phyloP scores from a whole-genome alignment of 2,329 filamentous ascomycete genomes.

The Diaporthe citriasiana region DNA sequence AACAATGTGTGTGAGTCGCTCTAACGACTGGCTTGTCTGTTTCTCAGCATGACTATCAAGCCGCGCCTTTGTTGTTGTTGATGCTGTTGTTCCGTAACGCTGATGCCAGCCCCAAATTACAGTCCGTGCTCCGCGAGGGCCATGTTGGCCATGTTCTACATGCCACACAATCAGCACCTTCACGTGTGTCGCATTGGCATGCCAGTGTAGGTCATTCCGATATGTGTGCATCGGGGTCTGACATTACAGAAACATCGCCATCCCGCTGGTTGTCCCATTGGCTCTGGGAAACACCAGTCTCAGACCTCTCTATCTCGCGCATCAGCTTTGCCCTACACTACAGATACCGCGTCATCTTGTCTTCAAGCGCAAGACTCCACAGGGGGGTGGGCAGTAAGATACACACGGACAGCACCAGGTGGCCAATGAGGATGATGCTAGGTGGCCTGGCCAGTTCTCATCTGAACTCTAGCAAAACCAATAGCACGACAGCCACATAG shows the following conservation, averaged over 20 bases:
- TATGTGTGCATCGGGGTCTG: slow-evolving; percentile 36
- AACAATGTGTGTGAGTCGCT: neutral
- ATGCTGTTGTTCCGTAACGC: slow-evolving; percentile 1
- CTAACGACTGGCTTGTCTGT: neutral
- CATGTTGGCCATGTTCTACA: slow-evolving; percentile 22
- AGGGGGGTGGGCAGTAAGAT: slow-evolving; percentile 29
- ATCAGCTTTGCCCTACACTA: slow-evolving; percentile 34
- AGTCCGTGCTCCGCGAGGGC: slow-evolving; percentile 12
- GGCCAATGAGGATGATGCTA: slow-evolving; percentile 18
- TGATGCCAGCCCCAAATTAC: slow-evolving; percentile 8
- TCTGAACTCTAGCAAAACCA: slow-evolving; percentile 34
- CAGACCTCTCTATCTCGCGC: slow-evolving; percentile 32
- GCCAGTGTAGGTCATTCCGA: slow-evolving; percentile 19
- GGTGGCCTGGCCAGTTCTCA: slow-evolving; percentile 28
- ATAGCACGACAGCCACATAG: slow-evolving; percentile 28
- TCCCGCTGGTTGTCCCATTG: slow-evolving; percentile 31
- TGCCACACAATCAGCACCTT: slow-evolving; percentile 32
- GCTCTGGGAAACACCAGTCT: slow-evolving; percentile 27
- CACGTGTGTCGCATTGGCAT: slow-evolving; percentile 23
- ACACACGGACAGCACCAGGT: neutral
- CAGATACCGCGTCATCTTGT: slow-evolving; percentile 34
- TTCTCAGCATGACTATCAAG: neutral
- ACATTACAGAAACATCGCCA: slow-evolving; percentile 33
- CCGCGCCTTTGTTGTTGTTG: slow-evolving; percentile 29
- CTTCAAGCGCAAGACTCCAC: slow-evolving; percentile 21